Base-by-base conservation (phyloP, 1,284 basidiomycete genomes). In the Ceratobasidium sp. region DNA sequence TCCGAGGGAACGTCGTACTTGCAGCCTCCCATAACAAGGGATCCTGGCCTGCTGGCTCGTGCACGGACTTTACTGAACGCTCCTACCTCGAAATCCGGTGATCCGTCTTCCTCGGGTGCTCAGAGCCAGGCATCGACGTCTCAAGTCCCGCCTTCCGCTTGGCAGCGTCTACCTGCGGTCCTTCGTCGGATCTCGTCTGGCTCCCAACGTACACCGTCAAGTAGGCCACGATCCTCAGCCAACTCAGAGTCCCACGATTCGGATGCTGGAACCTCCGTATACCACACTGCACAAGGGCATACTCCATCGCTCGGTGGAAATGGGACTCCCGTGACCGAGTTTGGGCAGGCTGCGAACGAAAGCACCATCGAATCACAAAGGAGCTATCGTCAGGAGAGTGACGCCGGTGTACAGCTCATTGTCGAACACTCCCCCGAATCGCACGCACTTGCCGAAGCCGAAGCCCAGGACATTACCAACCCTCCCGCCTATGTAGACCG, bases 371-470 rank as follows among this genome's bases (percentile, higher is more conserved):
- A 57, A 32, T 23, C 14, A 41, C 5, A 8, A 11, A 21, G 35
- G 46, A 55, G 55, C 26, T 70, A 70, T n/a, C 52, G 43, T 6
- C 66, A 70, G 47, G 66, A 70, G 43, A 38, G 44, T 2, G 66
- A 70, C 54, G 66, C 66, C 9, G 66, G 66, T 23, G 55, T 70
- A 6, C 66, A 70, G 44, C 41, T 70, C 28, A 43, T 70, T 11
- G 66, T 70, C 13, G 66, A 70, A 49, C 23, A 23, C 11, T 28
- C 66, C 16, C 23, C 13, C 16, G 38, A 44, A 18, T 11, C n/a
- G 5, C 28, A 3, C 5, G n/a, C n/a, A n/a, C n/a, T n/a, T 11
- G 11, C 35, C 35, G 6, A 38, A 38, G 35, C 35, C 35, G 35
- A 38, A 38, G 35, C 11, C 11, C 35, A 38, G 11, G 35, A 38